phyloP scores from a whole-genome alignment of 805 yeast genomes.

The Wickerhamomyces sydowiorum region DNA sequence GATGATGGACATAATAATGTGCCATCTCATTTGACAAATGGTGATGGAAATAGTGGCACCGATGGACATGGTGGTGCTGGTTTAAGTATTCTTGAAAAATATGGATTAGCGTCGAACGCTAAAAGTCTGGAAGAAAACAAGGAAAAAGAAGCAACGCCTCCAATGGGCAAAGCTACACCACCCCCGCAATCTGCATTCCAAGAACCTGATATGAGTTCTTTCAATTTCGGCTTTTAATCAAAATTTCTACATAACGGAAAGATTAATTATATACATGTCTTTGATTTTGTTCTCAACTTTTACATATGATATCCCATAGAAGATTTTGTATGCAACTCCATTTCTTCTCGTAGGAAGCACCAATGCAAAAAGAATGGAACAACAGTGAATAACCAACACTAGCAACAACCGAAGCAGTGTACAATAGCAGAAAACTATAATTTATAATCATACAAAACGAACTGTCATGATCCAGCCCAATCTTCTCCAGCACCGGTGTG shows the following conservation, averaged over 20 bases:
- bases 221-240: conserved; percentile 42
- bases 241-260: not conserved
- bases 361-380: not conserved
- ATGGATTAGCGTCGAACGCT: conserved; percentile 19
- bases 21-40: not conserved
- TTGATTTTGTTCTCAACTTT: not conserved
- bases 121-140: conserved; percentile 12
- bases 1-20: conserved; percentile 1
- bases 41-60: not conserved
- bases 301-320: not conserved
- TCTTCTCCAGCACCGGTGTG: not conserved
- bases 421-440: not conserved
- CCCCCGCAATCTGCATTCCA: conserved; percentile 54
- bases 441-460: not conserved
- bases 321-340: not conserved
- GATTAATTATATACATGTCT: not conserved
- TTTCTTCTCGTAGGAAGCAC: not conserved
- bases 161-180: conserved; percentile 6
- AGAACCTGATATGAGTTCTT: conserved; percentile 76
- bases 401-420: not conserved
- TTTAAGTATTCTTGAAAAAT: conserved; percentile 22
- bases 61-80: conserved; percentile 3
- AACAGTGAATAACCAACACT: not conserved
- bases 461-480: not conserved
- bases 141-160: conserved; percentile 3